Percentiles rank a stretch among this genome's conserved stretches.
phyloP scores from a whole-genome alignment of 345 rosid genomes.

The Gossypium rotundifolium region DNA sequence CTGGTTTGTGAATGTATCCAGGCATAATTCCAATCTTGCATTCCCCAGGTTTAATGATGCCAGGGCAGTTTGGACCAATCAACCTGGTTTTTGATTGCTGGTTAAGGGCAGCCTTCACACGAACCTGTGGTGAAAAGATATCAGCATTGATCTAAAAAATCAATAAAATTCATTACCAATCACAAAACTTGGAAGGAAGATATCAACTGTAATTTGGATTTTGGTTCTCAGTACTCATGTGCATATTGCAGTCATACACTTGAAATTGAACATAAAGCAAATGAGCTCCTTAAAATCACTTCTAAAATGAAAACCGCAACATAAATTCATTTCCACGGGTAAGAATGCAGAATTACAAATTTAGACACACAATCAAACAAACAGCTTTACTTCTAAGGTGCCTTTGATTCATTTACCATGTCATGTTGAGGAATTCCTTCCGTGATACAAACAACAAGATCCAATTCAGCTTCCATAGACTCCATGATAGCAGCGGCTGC shows the following conservation, averaged over 20 bases:
- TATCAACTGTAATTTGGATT: neutral
- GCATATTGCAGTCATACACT: neutral
- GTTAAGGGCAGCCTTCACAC: slow-evolving; percentile 87
- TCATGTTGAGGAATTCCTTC: slow-evolving; percentile 99
- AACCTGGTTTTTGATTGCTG: slow-evolving; percentile 79
- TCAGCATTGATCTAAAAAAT: neutral
- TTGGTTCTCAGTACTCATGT: neutral
- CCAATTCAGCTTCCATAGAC: slow-evolving; percentile 84
- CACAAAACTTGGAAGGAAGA: neutral
- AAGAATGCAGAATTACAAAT: neutral
- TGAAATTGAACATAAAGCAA: neutral
- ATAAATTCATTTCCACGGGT: neutral
- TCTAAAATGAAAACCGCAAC: slow-evolving; percentile 7
- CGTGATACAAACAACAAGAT: slow-evolving; percentile 86
- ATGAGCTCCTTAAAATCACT: neutral
- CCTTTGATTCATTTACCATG: slow-evolving; percentile 50
- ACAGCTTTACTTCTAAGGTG: neutral
- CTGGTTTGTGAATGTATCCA: slow-evolving; percentile 97
- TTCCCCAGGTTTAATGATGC: slow-evolving; percentile 78
- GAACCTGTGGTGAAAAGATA: slow-evolving; percentile 42
- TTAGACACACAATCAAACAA: neutral
- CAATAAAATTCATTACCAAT: neutral
- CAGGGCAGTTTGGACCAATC: slow-evolving; percentile 95
- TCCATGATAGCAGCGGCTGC: slow-evolving; percentile 99
- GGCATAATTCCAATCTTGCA: slow-evolving; percentile 92